phyloP scores from a whole-genome alignment of 176 grass and related monocot genomes.

The Oryza officinalis region DNA sequence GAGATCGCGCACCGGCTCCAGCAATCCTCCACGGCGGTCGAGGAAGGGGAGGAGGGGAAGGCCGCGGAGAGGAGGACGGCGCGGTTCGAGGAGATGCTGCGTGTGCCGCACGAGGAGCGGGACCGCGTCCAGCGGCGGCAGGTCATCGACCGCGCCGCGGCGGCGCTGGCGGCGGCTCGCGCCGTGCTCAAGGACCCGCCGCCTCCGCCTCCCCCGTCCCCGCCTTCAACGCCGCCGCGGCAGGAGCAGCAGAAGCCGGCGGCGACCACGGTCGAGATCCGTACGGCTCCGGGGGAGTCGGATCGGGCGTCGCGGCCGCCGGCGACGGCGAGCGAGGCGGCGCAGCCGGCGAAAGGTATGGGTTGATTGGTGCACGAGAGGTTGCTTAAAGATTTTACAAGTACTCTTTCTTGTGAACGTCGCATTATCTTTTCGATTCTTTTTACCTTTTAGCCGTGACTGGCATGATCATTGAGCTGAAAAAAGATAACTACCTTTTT shows the following conservation, averaged over 20 bases:
- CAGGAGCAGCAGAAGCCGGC: conserved; percentile 8
- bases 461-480: neutral
- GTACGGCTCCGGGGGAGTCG: neutral
- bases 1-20: conserved; percentile 42
- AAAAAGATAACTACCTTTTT: neutral
- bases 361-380: conserved; percentile 14
- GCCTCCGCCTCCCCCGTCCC: conserved; percentile 11
- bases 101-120: conserved; percentile 77
- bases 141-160: conserved; percentile 92
- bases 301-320: conserved; percentile 34
- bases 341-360: conserved; percentile 44
- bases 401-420: neutral
- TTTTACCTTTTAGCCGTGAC: neutral
- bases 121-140: conserved; percentile 76
- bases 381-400: neutral
- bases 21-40: neutral
- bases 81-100: conserved; percentile 74
- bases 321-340: neutral
- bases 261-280: neutral
- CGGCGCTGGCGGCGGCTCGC: conserved; percentile 74
- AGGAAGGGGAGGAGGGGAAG: neutral
- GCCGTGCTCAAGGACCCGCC: conserved; percentile 62
- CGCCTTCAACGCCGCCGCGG: neutral
- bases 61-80: conserved; percentile 48
- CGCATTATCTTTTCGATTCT: neutral